Percentiles rank a stretch among this genome's conserved stretches.
These are phyloP conservation scores for Mortierella sp. DNA, from an alignment of 371 early-diverging fungal genomes.

Conservation along the genomic window DNA sequence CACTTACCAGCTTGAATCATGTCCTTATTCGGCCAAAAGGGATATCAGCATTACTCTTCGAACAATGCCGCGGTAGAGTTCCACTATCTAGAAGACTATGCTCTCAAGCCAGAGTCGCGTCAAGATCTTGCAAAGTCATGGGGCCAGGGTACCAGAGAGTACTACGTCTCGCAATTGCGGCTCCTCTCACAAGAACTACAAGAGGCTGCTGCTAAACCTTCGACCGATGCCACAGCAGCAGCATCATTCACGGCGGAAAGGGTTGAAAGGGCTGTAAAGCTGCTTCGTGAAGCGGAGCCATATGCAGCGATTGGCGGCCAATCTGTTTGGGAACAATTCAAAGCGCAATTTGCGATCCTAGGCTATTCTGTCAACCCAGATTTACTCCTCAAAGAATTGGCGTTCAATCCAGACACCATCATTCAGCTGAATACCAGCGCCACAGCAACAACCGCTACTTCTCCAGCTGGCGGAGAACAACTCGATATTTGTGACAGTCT, in stretches of 20 bases:
- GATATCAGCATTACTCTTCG: no score
- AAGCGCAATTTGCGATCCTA: conserved; percentile 35
- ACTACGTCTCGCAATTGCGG: conserved; percentile 25
- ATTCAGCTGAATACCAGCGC: conserved; percentile 16
- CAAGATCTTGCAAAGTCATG: conserved; percentile 17
- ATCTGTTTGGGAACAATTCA: conserved; percentile 1
- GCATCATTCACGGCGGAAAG: conserved; percentile 18
- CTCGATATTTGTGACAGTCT: conserved; percentile 27
- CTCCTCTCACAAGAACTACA: conserved; percentile 34
- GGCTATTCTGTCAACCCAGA: conserved; percentile 30
- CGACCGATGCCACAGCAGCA: not conserved
- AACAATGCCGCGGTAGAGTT: not conserved
- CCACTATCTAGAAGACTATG: conserved; percentile 32
- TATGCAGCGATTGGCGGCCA: not conserved
- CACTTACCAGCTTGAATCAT: not conserved
- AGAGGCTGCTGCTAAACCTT: conserved; percentile 11
- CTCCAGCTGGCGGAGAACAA: not conserved
- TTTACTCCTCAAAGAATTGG: conserved; percentile 23
- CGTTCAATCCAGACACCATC: conserved; percentile 22
- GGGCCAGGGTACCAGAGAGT: conserved; percentile 10
- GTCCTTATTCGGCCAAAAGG: not conserved
- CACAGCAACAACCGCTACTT: not conserved
- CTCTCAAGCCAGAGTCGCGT: conserved; percentile 44
- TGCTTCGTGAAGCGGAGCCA: conserved; percentile 19
- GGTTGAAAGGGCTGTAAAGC: conserved; percentile 8